Conservation (phyloP, 2,329 filamentous ascomycete genomes). For the Aspergillus caelatus region DNA sequence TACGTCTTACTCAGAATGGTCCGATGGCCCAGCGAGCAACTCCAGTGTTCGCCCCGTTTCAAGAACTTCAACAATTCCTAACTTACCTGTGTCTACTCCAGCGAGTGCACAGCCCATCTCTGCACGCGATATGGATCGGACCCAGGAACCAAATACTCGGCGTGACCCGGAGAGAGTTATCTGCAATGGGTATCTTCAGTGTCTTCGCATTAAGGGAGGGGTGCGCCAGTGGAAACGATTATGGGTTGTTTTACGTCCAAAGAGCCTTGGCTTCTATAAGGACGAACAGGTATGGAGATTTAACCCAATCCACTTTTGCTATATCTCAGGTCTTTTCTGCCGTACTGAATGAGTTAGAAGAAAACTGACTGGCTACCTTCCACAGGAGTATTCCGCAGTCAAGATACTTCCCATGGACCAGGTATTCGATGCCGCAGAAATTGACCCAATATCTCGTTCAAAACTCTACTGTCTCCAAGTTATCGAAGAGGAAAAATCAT, state of each 20-base stretch:
- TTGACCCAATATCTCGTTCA: conserved; percentile 81
- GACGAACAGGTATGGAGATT: conserved; percentile 61
- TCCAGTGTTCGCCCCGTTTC: conserved; percentile 29
- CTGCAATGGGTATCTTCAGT: conserved; percentile 87
- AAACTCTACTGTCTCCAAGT: conserved; percentile 89
- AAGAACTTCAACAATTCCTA: conserved; percentile 30
- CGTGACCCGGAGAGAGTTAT: conserved; percentile 85
- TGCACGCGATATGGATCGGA: conserved; percentile 63
- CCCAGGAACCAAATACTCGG: conserved; percentile 56
- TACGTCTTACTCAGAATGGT: conserved; percentile 84
- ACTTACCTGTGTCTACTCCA: conserved; percentile 32
- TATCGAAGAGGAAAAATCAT: conserved; percentile 88
- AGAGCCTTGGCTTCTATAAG: conserved; percentile 88
- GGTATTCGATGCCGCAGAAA: conserved; percentile 89
- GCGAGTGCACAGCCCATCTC: conserved; percentile 35
- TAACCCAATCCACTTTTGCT: not conserved
- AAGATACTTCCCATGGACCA: conserved; percentile 77
- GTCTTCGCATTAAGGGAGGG: conserved; percentile 76
- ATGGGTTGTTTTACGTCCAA: conserved; percentile 87
- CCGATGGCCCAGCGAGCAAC: conserved; percentile 56
- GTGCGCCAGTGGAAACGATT: conserved; percentile 92
- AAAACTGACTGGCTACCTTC: not conserved
- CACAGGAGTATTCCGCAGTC: conserved; percentile 79
- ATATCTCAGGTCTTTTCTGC: not conserved
- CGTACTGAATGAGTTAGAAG: not conserved